Conservation (phyloP, 2,329 filamentous ascomycete genomes). For the Arthroderma uncinatum region DNA sequence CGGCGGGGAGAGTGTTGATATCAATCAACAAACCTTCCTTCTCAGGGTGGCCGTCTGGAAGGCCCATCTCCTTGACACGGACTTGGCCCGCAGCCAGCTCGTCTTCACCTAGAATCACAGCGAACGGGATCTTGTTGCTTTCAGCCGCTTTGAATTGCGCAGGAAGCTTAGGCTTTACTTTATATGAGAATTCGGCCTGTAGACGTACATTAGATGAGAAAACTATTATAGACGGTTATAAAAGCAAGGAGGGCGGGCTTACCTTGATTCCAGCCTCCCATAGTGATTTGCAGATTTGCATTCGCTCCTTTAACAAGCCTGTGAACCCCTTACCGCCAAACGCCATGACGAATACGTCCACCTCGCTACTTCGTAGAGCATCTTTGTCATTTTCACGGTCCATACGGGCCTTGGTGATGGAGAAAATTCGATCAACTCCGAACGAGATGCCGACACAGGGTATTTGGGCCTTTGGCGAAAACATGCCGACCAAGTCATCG, state of each 20-base stretch:
- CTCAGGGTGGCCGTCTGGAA: constrained; percentile 72
- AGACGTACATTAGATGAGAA: background rate
- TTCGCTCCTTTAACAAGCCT: constrained; percentile 70
- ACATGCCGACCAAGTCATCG: constrained; percentile 90
- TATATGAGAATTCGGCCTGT: constrained; percentile 74
- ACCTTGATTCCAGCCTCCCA: constrained; percentile 84
- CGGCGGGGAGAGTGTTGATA: constrained; percentile 29
- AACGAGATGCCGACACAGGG: constrained; percentile 90
- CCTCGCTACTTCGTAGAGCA: constrained; percentile 56
- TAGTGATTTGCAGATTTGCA: constrained; percentile 62
- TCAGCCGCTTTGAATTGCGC: constrained; percentile 90
- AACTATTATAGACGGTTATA: constrained; percentile 16
- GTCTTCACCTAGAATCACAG: constrained; percentile 81
- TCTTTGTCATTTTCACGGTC: constrained; percentile 48
- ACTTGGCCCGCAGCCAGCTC: constrained; percentile 75
- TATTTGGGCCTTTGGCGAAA: constrained; percentile 70
- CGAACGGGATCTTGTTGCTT: constrained; percentile 65
- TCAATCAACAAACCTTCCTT: constrained; percentile 75
- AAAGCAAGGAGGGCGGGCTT: constrained; percentile 11
- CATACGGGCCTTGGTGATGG: constrained; percentile 70
- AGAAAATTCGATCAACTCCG: constrained; percentile 90
- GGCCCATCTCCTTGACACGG: constrained; percentile 74
- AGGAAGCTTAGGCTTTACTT: constrained; percentile 78
- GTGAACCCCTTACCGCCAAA: constrained; percentile 79
- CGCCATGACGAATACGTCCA: constrained; percentile 91